A percentile compares a stretch with the other conserved stretches of the same genome.
phyloP scores from a whole-genome alignment of 495 filamentous ascomycete genomes.

The Penicillium arizonense region DNA sequence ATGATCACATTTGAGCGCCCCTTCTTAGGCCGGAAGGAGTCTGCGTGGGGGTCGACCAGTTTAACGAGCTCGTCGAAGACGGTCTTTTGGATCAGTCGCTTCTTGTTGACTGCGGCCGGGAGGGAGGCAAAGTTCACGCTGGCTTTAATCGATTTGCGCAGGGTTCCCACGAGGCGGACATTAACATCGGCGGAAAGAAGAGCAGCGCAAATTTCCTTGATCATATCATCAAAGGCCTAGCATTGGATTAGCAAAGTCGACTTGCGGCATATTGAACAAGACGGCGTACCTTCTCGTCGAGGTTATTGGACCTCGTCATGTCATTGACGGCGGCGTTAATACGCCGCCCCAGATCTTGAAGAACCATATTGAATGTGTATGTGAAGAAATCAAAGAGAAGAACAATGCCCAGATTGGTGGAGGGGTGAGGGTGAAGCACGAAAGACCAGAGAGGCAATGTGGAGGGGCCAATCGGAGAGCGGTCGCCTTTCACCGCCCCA shows the following conservation, averaged over 20 bases:
- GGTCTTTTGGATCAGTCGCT: conserved; percentile 94
- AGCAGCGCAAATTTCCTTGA: conserved; percentile 94
- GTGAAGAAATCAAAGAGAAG: conserved; percentile 3
- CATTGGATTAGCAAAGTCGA: conserved; percentile 10
- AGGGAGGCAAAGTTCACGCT: conserved; percentile 93
- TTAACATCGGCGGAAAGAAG: conserved; percentile 96
- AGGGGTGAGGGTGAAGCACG: conserved; percentile 22
- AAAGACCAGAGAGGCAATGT: conserved; percentile 27
- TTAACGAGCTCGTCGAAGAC: conserved; percentile 97
- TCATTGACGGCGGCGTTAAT: conserved; percentile 96
- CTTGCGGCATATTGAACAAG: not conserved
- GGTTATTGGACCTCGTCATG: conserved; percentile 83
- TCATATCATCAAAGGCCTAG: conserved; percentile 95
- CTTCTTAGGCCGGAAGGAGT: conserved; percentile 96
- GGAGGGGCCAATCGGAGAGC: conserved; percentile 39
- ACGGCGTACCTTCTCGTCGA: conserved; percentile 84
- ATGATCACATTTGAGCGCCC: conserved; percentile 96
- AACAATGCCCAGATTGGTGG: conserved; percentile 8
- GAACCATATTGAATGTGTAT: conserved; percentile 68
- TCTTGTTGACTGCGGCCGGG: conserved; percentile 89
- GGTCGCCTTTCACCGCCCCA: conserved; percentile 25
- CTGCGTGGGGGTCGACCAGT: conserved; percentile 92
- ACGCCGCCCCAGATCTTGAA: conserved; percentile 97
- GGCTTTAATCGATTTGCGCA: conserved; percentile 89
- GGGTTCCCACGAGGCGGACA: conserved; percentile 84